Evolutionary conservation across 1,139 yeast genomes (phyloP).

Genomic region (Suhomyces bolitotheri): DNA sequence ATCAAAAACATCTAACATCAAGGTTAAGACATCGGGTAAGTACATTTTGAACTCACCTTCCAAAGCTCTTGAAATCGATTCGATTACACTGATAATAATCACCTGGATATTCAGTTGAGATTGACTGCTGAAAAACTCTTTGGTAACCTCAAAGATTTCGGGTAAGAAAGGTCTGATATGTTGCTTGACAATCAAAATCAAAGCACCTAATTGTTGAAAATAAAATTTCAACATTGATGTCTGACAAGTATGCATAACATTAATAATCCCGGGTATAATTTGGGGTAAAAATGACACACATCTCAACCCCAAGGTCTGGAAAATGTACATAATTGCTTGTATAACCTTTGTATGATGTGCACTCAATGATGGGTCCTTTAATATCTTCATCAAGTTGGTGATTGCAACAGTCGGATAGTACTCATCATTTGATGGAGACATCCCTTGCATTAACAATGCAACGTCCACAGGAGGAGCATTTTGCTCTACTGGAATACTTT

Average conservation of each 20-base stretch:
- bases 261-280: slow-evolving; percentile 83
- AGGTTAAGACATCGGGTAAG: slow-evolving; percentile 74
- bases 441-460: slow-evolving; percentile 86
- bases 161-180: slow-evolving; percentile 83
- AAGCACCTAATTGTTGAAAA: slow-evolving; percentile 81
- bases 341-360: slow-evolving; percentile 88
- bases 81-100: slow-evolving; percentile 77
- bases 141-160: slow-evolving; percentile 73
- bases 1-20: slow-evolving; percentile 75
- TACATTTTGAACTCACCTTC: slow-evolving; percentile 91
- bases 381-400: slow-evolving; percentile 74
- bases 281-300: slow-evolving; percentile 86
- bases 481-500: slow-evolving; percentile 66
- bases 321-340: slow-evolving; percentile 88
- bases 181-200: slow-evolving; percentile 81
- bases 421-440: slow-evolving; percentile 91
- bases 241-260: slow-evolving; percentile 84
- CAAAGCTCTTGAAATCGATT: slow-evolving; percentile 79
- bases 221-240: slow-evolving; percentile 82
- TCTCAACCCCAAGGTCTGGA: slow-evolving; percentile 82
- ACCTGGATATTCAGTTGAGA: slow-evolving; percentile 67
- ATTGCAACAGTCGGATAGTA: slow-evolving; percentile 96
- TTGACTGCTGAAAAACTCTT: slow-evolving; percentile 62
- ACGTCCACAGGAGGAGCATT: slow-evolving; percentile 90
- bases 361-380: slow-evolving; percentile 81